Base-by-base conservation (phyloP, 1,284 basidiomycete genomes). In the Ganoderma lingzhi region DNA sequence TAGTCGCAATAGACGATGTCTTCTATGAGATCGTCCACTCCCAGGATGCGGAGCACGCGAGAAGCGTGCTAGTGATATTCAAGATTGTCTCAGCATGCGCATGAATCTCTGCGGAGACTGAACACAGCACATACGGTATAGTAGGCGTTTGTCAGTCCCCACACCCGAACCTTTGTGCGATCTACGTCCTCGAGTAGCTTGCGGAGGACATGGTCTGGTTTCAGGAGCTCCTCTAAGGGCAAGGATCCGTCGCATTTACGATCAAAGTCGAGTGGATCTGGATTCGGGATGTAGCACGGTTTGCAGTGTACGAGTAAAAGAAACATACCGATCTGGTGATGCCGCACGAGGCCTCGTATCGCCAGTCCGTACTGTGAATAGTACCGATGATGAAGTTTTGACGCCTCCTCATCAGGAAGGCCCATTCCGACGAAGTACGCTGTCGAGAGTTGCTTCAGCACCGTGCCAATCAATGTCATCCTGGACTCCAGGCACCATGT, bases 221-320 rank as follows among this genome's bases (percentile, higher is more conserved):
- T 84, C 71, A 97, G 89, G 82, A 94, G 90, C 1, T 92, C 85
- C 76, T 97, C 95, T 12, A 97, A 84, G 3, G 95, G 95, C 17
- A 97, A 83, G 17, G 93, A 88, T 5, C 91, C 92, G 74, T 97
- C 95, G 79, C 94, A 96, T 80, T 93, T 90, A 66, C 82, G 83
- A 81, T 97, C 93, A 78, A 96, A 97, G 77, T 96, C 95, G 66
- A 96, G 80, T 9, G 94, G 92, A 79, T 97, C 95, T 93, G 70
- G 23, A 30, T 28, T 9, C 15, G 23, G 39, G 41, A 15, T 32
- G 6, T 12, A 56, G 8, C 6, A 35, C 8, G 32, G 63, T 66
- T 10, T 62, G 62, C 15, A 6, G 10, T 17, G 39, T n/a, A 61
- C 12, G 41, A 8, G 14, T 19, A 6, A 30, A 61, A 30, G 12